Conservation (phyloP, 2,329 filamentous ascomycete genomes). For the Cytospora piceae region DNA sequence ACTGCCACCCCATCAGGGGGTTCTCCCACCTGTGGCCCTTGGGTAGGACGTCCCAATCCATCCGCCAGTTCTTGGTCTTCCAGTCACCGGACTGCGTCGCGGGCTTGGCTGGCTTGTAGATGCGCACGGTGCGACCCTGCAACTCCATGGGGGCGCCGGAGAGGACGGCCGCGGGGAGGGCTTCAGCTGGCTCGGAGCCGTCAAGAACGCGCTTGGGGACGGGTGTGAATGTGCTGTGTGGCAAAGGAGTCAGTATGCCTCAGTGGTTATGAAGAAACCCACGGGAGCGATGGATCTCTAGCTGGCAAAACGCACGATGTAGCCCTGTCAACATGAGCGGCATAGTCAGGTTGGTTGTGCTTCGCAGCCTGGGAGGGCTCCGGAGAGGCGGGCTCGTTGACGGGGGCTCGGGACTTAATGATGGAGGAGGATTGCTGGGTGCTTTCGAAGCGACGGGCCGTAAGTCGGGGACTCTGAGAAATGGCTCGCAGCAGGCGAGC, state of each 20-base stretch:
- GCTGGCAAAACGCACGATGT: constrained; percentile 72
- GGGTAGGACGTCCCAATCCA: constrained; percentile 95
- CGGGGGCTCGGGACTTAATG: constrained; percentile 35
- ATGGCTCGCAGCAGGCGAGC: constrained; percentile 56
- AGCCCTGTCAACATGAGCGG: constrained; percentile 79
- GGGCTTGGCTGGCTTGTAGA: constrained; percentile 90
- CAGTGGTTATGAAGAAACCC: background rate
- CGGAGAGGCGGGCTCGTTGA: constrained; percentile 42
- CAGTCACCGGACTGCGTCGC: constrained; percentile 93
- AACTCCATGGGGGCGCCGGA: constrained; percentile 94
- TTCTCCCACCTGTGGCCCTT: constrained; percentile 99
- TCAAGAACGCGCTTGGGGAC: constrained; percentile 89
- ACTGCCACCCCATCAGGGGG: constrained; percentile 97
- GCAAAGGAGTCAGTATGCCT: constrained; percentile 24
- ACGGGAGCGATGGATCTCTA: no score
- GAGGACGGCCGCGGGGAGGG: constrained; percentile 79
- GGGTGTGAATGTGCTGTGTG: constrained; percentile 79
- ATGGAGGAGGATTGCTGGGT: constrained; percentile 44
- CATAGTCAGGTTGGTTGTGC: constrained; percentile 78
- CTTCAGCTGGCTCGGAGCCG: constrained; percentile 78
- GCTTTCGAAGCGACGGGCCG: constrained; percentile 60
- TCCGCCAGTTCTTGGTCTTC: constrained; percentile 85
- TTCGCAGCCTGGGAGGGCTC: constrained; percentile 42
- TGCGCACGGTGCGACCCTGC: constrained; percentile 91
- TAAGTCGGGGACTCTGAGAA: constrained; percentile 45